These are phyloP conservation scores for Leccinum holopus DNA, from an alignment of 1,284 basidiomycete genomes.

Conservation along the genomic window DNA sequence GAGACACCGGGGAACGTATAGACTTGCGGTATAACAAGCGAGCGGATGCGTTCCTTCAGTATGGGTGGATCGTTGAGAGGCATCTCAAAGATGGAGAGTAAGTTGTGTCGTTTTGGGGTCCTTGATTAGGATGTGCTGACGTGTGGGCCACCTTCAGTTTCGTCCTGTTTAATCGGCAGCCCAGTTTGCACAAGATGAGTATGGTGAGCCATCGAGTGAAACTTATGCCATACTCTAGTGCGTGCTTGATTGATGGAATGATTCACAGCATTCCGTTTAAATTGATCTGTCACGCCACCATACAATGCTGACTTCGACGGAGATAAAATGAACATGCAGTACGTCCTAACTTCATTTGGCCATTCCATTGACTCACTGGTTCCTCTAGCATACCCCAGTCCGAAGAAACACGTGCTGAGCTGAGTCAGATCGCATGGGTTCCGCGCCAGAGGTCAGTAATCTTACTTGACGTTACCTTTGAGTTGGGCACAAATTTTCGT, in stretches of 20 bases:
- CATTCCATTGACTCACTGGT: conserved; percentile 8
- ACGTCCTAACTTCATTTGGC: conserved; percentile 37
- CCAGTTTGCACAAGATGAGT: conserved; percentile 99
- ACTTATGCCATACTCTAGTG: conserved; percentile 98
- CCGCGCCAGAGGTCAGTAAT: conserved; percentile 79
- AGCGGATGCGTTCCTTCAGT: conserved; percentile 97
- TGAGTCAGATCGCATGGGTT: conserved; percentile 99
- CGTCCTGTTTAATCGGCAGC: conserved; percentile 98
- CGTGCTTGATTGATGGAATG: conserved; percentile 43
- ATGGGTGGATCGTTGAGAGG: conserved; percentile 98
- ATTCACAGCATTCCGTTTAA: conserved; percentile 84
- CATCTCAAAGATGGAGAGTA: conserved; percentile 98
- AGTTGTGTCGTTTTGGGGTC: conserved; percentile 37
- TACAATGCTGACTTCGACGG: conserved; percentile 99
- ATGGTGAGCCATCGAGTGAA: conserved; percentile 99
- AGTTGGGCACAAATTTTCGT: conserved; percentile 6
- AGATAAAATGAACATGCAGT: conserved; percentile 99
- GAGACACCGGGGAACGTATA: conserved; percentile 97
- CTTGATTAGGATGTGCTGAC: conserved; percentile 7
- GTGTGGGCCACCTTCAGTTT: conserved; percentile 49
- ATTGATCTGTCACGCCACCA: conserved; percentile 91
- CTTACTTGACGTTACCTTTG: background rate
- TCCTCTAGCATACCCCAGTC: conserved; percentile 86
- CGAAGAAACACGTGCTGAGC: conserved; percentile 98
- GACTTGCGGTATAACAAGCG: conserved; percentile 97